These are phyloP conservation scores for Torulaspora maleeae DNA, from an alignment of 805 yeast genomes.

Conservation along the genomic window DNA sequence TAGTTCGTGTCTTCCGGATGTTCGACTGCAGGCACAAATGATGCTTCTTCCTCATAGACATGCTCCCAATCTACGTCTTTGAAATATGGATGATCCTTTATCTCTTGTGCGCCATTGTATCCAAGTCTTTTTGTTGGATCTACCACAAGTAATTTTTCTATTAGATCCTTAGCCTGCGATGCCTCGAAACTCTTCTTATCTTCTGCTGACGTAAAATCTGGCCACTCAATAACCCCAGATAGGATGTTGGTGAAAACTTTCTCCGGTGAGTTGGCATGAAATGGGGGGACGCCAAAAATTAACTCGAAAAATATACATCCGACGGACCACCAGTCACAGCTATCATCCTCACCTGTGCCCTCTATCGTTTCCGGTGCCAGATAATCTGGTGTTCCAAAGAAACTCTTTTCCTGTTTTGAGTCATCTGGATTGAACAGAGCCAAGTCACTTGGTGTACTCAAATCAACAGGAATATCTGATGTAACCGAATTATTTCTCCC, in stretches of 20 bases:
- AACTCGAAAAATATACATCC: conserved; percentile 95
- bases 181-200: conserved; percentile 53
- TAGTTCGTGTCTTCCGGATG: conserved; percentile 88
- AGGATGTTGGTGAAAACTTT: conserved; percentile 79
- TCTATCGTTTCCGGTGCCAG: conserved; percentile 92
- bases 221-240: conserved; percentile 78
- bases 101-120: conserved; percentile 70
- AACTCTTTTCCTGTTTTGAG: conserved; percentile 50
- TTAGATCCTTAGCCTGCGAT: conserved; percentile 69
- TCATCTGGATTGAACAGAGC: conserved; percentile 75
- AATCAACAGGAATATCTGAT: conserved; percentile 16
- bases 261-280: conserved; percentile 76
- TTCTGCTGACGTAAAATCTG: conserved; percentile 49
- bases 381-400: conserved; percentile 97
- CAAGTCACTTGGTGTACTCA: conserved; percentile 36
- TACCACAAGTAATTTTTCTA: conserved; percentile 53
- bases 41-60: conserved; percentile 64
- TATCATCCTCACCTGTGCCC: conserved; percentile 76
- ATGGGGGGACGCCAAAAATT: conserved; percentile 90
- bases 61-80: conserved; percentile 66
- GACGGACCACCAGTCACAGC: conserved; percentile 85
- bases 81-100: conserved; percentile 75
- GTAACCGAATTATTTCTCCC: conserved; percentile 38
- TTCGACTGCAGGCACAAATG: conserved; percentile 75
- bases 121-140: conserved; percentile 73